Evolutionary conservation across 2,329 filamentous ascomycete species (phyloP).

Genomic region (Bipolaris gigantea): DNA sequence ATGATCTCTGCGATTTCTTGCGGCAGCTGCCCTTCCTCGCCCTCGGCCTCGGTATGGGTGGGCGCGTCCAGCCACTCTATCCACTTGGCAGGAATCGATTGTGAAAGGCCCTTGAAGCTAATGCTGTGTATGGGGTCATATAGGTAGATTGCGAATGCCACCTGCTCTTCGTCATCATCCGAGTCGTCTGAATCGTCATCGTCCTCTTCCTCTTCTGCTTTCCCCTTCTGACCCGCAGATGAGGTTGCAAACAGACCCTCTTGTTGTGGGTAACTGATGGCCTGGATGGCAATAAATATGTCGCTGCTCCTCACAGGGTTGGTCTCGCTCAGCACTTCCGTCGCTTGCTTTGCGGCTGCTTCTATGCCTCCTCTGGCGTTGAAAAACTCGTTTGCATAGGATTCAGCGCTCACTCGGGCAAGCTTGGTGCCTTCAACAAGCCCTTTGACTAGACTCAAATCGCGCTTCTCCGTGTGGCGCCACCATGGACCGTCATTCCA

Average conservation of each 20-base stretch:
- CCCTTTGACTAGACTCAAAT: slow-evolving; percentile 78
- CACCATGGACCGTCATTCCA: slow-evolving; percentile 99
- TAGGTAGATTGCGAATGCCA: slow-evolving; percentile 77
- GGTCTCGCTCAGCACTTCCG: slow-evolving; percentile 74
- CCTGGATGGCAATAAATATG: slow-evolving; percentile 94
- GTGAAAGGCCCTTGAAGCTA: slow-evolving; percentile 79
- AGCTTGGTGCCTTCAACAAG: slow-evolving; percentile 87
- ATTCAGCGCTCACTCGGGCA: slow-evolving; percentile 83
- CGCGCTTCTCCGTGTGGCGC: slow-evolving; percentile 72
- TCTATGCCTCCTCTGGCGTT: slow-evolving; percentile 75
- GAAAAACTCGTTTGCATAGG: slow-evolving; percentile 85
- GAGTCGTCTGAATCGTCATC: slow-evolving; percentile 40
- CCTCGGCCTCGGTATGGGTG: slow-evolving; percentile 31
- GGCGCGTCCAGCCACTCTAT: slow-evolving; percentile 81
- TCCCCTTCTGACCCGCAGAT: slow-evolving; percentile 57
- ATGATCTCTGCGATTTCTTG: slow-evolving; percentile 88
- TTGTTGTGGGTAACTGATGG: slow-evolving; percentile 68
- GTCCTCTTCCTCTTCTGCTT: slow-evolving; percentile 59
- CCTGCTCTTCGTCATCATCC: slow-evolving; percentile 57
- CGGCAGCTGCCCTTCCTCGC: slow-evolving; percentile 63
- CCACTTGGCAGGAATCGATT: slow-evolving; percentile 83
- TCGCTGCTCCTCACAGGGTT: slow-evolving; percentile 93
- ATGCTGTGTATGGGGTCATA: slow-evolving; percentile 91
- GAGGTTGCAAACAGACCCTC: slow-evolving; percentile 67
- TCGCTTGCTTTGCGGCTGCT: slow-evolving; percentile 75